Percentiles rank a stretch among this genome's conserved stretches.
phyloP scores from a whole-genome alignment of 1,139 yeast genomes.

The Kodamaea sp. region DNA sequence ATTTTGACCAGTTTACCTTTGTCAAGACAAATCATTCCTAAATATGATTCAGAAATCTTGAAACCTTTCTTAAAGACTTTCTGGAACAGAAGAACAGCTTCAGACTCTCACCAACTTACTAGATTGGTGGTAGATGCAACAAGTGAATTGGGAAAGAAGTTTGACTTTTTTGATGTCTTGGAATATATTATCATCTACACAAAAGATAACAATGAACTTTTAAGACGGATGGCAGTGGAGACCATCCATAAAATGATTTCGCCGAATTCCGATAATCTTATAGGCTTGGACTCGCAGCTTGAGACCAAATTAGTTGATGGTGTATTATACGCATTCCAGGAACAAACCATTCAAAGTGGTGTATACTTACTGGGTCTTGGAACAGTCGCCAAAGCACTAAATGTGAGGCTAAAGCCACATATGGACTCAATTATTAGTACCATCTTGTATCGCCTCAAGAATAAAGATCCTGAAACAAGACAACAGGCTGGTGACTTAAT shows the following conservation, averaged over 20 bases:
- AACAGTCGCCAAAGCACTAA: slow-evolving; percentile 65
- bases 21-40: slow-evolving; percentile 27
- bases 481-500: slow-evolving; percentile 87
- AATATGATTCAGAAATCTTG: slow-evolving; percentile 45
- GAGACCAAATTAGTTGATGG: slow-evolving; percentile 81
- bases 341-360: slow-evolving; percentile 58
- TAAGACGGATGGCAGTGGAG: slow-evolving; percentile 77
- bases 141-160: slow-evolving; percentile 60
- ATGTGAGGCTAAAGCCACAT: slow-evolving; percentile 71
- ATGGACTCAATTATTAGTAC: slow-evolving; percentile 74
- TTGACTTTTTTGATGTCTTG: slow-evolving; percentile 65
- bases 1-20: slow-evolving; percentile 37
- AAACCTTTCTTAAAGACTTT: slow-evolving; percentile 69
- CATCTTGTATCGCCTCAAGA: slow-evolving; percentile 70
- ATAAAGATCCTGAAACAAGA: slow-evolving; percentile 71
- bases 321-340: slow-evolving; percentile 79
- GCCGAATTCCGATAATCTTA: slow-evolving; percentile 30
- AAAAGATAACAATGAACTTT: slow-evolving; percentile 82
- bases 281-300: slow-evolving; percentile 40
- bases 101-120: slow-evolving; percentile 48
- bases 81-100: slow-evolving; percentile 76
- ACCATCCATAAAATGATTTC: slow-evolving; percentile 47
- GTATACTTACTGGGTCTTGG: slow-evolving; percentile 67
- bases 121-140: slow-evolving; percentile 76
- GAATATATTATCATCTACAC: slow-evolving; percentile 58